Base-by-base conservation (phyloP, 768 basidiomycete genomes). In the Leccinum disarticulatum region DNA sequence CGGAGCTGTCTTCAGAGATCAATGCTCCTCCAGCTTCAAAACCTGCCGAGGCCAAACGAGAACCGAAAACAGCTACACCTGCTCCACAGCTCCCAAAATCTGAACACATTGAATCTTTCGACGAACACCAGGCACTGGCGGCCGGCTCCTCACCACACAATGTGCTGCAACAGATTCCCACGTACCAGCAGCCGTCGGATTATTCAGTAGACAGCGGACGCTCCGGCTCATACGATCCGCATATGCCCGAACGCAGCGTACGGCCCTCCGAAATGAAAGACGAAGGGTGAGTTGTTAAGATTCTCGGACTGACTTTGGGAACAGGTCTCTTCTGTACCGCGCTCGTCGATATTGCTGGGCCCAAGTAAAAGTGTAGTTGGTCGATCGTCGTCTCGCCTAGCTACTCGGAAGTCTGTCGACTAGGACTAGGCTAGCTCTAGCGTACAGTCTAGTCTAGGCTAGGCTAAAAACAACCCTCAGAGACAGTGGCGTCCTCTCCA, bases 181-280 rank as follows among this genome's bases (percentile, higher is more conserved):
- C 87, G n/a, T 90, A 85, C 72, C 88, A 88, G 62, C 86, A 90
- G 63, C 84, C 85, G 8, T 73, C 77, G 4, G 86, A 87, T 46
- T 85, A 85, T 67, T 75, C 77, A 27, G 77, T 60, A 65, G 76
- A 60, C 67, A 33, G 74, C 28, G 33, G 62, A 31, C 71, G 58
- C 25, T 76, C 79, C 15, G 77, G 77, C 27, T 77, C 68, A 31
- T 83, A 79, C 59, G 65, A 81, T 66, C 70, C 74, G 76, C 30
- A 27, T 74, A 76, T 54, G 79, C 80, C 74, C 25, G 86, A 89
- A 70, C 83, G 91, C 49, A 86, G 83, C 35, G 77, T 94, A 15
- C 82, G 91, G 35, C 91, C 91, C 17, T 88, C 88, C 11, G 94
- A 97, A 74, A 94, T 93, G 92, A 93, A 94, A 74, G 95, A 97